These are phyloP conservation scores for Asterophora parasitica DNA, from an alignment of 768 basidiomycete genomes.

Conservation along the genomic window DNA sequence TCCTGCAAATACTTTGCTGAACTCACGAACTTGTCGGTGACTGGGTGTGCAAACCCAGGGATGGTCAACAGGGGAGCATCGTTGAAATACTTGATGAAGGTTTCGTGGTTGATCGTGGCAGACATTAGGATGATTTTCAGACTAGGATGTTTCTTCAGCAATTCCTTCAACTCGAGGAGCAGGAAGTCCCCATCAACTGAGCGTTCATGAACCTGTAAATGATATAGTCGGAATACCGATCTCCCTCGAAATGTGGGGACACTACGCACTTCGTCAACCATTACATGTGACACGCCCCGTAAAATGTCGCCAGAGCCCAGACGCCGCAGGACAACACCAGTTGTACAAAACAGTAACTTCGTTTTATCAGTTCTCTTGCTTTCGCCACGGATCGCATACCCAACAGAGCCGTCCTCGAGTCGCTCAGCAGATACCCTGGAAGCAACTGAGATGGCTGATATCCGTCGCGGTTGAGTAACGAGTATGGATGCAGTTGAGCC, in stretches of 20 bases:
- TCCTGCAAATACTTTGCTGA: not conserved
- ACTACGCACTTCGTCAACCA: slow-evolving; percentile 78
- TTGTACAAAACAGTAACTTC: slow-evolving; percentile 86
- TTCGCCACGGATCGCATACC: slow-evolving; percentile 89
- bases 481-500: slow-evolving; percentile 73
- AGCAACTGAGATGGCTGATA: slow-evolving; percentile 87
- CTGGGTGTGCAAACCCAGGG: slow-evolving; percentile 77
- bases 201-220: slow-evolving; percentile 79
- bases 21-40: slow-evolving; percentile 61
- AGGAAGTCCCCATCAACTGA: slow-evolving; percentile 90
- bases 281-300: slow-evolving; percentile 69
- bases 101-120: slow-evolving; percentile 89
- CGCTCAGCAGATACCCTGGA: slow-evolving; percentile 82
- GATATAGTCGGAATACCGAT: not conserved
- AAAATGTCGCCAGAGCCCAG: slow-evolving; percentile 72
- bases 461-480: slow-evolving; percentile 84
- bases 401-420: slow-evolving; percentile 70
- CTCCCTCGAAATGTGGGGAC: not conserved
- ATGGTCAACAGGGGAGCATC: slow-evolving; percentile 79
- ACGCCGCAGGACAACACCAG: slow-evolving; percentile 84
- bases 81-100: slow-evolving; percentile 79
- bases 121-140: slow-evolving; percentile 90
- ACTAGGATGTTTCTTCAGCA: slow-evolving; percentile 55
- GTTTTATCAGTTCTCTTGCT: slow-evolving; percentile 61
- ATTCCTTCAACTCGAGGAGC: slow-evolving; percentile 75